Percentiles rank a stretch among this genome's conserved stretches.
Evolutionary conservation across 202 grass and related monocot genomes (phyloP).

Genomic region (Panicum virgatum): DNA sequence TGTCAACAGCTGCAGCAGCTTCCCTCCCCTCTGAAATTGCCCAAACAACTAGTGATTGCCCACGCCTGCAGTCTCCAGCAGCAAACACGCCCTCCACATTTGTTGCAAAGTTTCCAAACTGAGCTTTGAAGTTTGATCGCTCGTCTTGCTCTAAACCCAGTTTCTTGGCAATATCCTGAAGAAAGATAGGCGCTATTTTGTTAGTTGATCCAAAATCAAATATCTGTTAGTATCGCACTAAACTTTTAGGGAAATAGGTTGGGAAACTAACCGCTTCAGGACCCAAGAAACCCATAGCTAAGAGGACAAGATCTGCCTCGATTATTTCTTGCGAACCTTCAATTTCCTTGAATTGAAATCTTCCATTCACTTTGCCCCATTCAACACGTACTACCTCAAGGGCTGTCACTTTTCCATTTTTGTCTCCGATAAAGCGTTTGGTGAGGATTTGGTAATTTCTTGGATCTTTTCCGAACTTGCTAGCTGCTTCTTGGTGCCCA

Average conservation of each 20-base stretch:
- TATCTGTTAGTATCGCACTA: background rate
- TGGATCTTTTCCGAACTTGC: conserved; percentile 72
- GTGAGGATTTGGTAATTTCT: conserved; percentile 69
- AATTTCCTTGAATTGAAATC: conserved; percentile 55
- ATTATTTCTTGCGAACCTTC: conserved; percentile 71
- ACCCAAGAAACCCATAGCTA: conserved; percentile 84
- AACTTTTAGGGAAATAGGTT: conserved; percentile 11
- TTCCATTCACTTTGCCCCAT: conserved; percentile 53
- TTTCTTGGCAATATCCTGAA: conserved; percentile 56
- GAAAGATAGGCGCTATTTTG: background rate
- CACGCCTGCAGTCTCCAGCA: conserved; percentile 80
- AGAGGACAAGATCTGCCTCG: conserved; percentile 70
- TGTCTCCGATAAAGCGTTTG: conserved; percentile 64
- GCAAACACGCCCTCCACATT: conserved; percentile 75
- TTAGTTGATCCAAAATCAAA: conserved; percentile 5
- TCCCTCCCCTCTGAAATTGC: conserved; percentile 78
- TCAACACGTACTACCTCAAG: conserved; percentile 63
- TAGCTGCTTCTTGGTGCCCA: conserved; percentile 72
- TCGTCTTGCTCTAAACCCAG: conserved; percentile 67
- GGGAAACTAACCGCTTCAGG: conserved; percentile 60
- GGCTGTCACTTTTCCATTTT: conserved; percentile 64
- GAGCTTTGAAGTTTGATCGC: conserved; percentile 73
- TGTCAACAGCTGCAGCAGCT: conserved; percentile 68
- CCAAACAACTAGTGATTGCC: conserved; percentile 88
- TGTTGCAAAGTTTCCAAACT: conserved; percentile 68